Base-by-base conservation (phyloP, 345 rosid species). In the Murraya koenigii region DNA sequence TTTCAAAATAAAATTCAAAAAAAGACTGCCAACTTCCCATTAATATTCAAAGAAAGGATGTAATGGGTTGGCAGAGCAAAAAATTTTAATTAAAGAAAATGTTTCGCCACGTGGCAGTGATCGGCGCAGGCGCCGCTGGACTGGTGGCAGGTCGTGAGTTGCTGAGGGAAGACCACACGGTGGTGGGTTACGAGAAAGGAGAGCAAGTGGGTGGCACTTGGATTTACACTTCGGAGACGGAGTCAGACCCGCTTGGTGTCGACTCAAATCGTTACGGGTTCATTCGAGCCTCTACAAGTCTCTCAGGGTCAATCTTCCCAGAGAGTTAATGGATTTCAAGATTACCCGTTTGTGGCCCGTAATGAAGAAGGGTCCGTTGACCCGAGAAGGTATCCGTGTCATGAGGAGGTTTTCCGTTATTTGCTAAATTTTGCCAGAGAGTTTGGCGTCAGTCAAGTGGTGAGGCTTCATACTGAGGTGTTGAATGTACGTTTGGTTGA, bases 91-190 rank as follows among this genome's bases (percentile, higher is more conserved):
- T 44, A 44, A 11, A 44, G 49, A 44, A 44, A 44, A 60, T 60
- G 69, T 78, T 89, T 23, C 90, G 87, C 82, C 89, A 84, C 73
- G 98, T 95, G 66, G 98, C 96, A 0, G 91, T 92, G 4, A 87
- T 95, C 59, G 98, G 97, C 19, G 97, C 96, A 11, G 98, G 99
- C 32, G 91, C 93, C 13, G 90, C 98, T 39, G 98, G 99, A n/a
- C 74, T 95, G 23, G 92, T 90, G 6, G 88, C 93, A 1, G 92
- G 94, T 26, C 80, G 88, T 14, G 98, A 95, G 89, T 91, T 95
- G 36, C 87, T 83, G 3, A 87, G 88, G 2, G 97, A 92, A 80
- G 98, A 97, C 59, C 99, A 90, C 82, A 63, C 83, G 1, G 97
- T 91, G 23, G 93, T 91, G 13, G 91, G 93, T 49, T 89, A 89